Evolutionary conservation across 345 rosid genomes (phyloP).

Genomic region (Erysimum cheiranthoides): DNA sequence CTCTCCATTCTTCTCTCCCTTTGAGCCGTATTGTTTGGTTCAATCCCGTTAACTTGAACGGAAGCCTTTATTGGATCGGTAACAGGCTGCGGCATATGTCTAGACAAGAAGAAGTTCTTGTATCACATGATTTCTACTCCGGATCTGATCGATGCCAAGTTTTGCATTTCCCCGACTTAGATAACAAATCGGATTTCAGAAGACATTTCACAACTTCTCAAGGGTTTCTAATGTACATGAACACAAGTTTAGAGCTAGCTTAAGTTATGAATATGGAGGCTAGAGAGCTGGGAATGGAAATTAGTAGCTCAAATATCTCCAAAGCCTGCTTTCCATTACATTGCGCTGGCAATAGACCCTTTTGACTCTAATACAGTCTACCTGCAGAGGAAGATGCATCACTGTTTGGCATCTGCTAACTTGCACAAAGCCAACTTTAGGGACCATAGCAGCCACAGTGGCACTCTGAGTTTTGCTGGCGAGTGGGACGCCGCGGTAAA

Average conservation of each 20-base stretch:
- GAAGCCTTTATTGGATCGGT: background rate
- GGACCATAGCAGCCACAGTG: background rate
- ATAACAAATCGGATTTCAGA: background rate
- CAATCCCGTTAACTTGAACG: background rate
- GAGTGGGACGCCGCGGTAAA: background rate
- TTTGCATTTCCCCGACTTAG: background rate
- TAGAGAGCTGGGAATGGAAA: background rate
- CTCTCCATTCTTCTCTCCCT: background rate
- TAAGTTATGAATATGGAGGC: background rate
- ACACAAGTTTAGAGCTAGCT: background rate
- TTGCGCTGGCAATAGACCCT: background rate
- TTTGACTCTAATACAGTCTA: background rate
- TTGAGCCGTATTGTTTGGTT: background rate
- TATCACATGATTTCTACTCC: constrained; percentile 1
- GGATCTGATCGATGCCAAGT: background rate
- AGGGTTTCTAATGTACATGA: background rate
- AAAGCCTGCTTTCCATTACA: background rate
- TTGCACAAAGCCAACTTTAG: background rate
- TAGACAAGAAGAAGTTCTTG: background rate
- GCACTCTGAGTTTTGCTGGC: background rate
- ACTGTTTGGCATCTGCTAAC: background rate
- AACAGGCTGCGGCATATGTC: background rate
- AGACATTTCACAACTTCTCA: constrained; percentile 2
- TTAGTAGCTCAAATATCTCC: background rate
- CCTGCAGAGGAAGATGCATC: background rate